Base-by-base conservation (phyloP, 129 eudicot species). In the Tanacetum coccineum region DNA sequence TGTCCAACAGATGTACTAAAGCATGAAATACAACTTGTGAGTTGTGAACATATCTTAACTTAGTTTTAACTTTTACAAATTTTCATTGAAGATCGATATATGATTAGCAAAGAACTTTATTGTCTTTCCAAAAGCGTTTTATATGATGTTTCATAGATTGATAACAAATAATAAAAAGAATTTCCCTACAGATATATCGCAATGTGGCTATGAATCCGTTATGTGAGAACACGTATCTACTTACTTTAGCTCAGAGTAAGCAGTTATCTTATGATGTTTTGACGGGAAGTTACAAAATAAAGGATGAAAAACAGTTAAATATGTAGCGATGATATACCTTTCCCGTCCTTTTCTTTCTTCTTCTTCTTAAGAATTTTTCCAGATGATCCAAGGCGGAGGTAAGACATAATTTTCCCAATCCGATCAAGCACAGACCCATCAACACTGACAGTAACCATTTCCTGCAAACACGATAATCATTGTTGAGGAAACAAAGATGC, bases 381-480 rank as follows among this genome's bases (percentile, higher is more conserved):
- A 20, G 96, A 93, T 76, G 98, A 86, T 69, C 98, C 98, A 66
- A 93, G 92, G 72, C 98, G 98, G 56, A 93, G 96, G 81, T 93
- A 93, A 45, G 96, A 84, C 96, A 93, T 88, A 57, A 88, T 88
- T 81, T 93, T 93, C 56, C 92, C 90, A 76, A 93, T 93, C 39
- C 92, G 87, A 65, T 93, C 98, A 62, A 93, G 84, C 74, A 93
- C 98, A 72, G 96, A 86, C 32, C 95, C 89, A 84, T 93, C 98
- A 65, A 93, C 96, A 67, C 85, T 93, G 26, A 88, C 96, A 59
- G 96, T 84, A 72, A 93, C 91, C 96, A 88, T 88, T 84, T 88
- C 96, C 98, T 93, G 81, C 66, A 76, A 25, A 71, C 46, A 25
- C 32, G 54, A 28, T 45, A 44, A 22, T 63, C 22, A 66, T n/a